phyloP scores from a whole-genome alignment of 768 basidiomycete species.

The Tulasnella sp. region DNA sequence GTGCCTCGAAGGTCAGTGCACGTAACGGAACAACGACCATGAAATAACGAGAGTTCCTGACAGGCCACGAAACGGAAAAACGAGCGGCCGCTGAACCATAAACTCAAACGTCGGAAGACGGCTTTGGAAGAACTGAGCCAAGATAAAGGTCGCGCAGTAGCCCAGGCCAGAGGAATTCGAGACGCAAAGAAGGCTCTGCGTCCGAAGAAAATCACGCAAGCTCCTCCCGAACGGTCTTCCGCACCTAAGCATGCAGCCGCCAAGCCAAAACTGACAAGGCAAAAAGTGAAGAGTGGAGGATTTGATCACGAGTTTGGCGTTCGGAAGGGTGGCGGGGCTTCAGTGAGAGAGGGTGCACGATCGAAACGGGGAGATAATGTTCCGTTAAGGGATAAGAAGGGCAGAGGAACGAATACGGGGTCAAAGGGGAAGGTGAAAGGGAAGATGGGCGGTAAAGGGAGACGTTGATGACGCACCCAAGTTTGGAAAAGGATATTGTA shows the following conservation, averaged over 20 bases:
- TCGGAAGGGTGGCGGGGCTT: constrained; percentile 28
- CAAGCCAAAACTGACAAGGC: constrained; percentile 24
- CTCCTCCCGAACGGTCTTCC: constrained; percentile 27
- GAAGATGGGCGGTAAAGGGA: constrained; percentile 6
- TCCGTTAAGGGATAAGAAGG: constrained; percentile 47
- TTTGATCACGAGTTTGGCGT: constrained; percentile 58
- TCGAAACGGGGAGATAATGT: constrained; percentile 52
- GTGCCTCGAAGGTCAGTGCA: constrained; percentile 30
- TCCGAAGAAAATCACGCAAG: constrained; percentile 51
- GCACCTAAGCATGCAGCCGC: constrained; percentile 31
- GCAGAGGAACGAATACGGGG: constrained; percentile 9
- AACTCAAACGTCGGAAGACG: constrained; percentile 79
- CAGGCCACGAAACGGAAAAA: constrained; percentile 59
- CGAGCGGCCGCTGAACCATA: constrained; percentile 76
- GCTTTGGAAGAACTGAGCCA: constrained; percentile 67
- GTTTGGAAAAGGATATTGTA: background rate
- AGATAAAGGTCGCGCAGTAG: constrained; percentile 45
- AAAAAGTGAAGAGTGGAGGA: constrained; percentile 29
- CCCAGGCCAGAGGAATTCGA: constrained; percentile 69
- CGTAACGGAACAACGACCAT: background rate
- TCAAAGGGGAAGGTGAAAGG: background rate
- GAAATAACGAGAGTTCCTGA: background rate
- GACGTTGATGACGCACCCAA: background rate
- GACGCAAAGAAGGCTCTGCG: constrained; percentile 73
- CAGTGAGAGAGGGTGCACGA: constrained; percentile 49